Evolutionary conservation across 2,329 filamentous ascomycete species (phyloP).

Genomic region (Hymenoscyphus scutula): DNA sequence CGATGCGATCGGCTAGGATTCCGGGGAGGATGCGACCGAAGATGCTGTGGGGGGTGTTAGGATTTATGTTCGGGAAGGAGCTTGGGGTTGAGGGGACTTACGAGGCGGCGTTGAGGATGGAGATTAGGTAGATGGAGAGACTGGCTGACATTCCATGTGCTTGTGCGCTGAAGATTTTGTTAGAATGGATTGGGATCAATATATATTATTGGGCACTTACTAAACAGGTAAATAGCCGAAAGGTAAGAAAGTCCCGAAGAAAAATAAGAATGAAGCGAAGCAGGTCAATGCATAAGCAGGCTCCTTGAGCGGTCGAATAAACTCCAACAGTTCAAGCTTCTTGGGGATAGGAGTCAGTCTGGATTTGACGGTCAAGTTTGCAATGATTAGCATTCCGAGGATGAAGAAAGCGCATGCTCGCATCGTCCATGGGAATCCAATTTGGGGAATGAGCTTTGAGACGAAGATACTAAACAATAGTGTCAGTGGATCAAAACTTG

Average conservation of each 20-base stretch:
- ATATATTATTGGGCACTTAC: conserved; percentile 17
- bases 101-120: conserved; percentile 51
- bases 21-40: conserved; percentile 56
- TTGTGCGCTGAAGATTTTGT: conserved; percentile 41
- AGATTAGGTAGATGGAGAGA: conserved; percentile 51
- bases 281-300: conserved; percentile 40
- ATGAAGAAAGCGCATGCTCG: conserved; percentile 55
- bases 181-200: conserved; percentile 1
- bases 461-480: conserved; percentile 52
- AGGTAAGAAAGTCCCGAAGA: conserved; percentile 53
- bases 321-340: conserved; percentile 36
- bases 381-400: conserved; percentile 50
- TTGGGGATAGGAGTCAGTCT: conserved; percentile 44
- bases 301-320: conserved; percentile 40
- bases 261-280: conserved; percentile 44
- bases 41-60: conserved; percentile 37
- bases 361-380: conserved; percentile 52
- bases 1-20: conserved; percentile 51
- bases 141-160: conserved; percentile 46
- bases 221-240: conserved; percentile 46
- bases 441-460: conserved; percentile 48
- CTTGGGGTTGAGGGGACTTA: conserved; percentile 23
- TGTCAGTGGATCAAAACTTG: too few species aligned
- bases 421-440: conserved; percentile 58
- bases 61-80: conserved; percentile 12